These are phyloP conservation scores for Suhomyces choctaworum DNA, from an alignment of 1,139 yeast species.

Conservation along the genomic window DNA sequence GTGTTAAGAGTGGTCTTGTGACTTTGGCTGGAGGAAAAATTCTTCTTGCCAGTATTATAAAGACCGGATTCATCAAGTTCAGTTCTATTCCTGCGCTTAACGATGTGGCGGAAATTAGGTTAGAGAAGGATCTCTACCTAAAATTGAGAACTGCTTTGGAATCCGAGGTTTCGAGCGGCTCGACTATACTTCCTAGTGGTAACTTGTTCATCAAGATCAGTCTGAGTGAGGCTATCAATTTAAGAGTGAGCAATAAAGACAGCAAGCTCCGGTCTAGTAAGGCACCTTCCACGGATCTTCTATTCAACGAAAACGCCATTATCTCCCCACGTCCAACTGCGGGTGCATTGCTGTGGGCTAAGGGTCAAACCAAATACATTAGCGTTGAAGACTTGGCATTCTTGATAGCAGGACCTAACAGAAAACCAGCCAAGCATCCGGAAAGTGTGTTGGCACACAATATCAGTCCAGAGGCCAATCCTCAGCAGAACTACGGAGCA, in stretches of 20 bases:
- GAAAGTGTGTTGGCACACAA: slow-evolving; percentile 62
- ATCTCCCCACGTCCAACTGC: slow-evolving; percentile 82
- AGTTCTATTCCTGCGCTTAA: slow-evolving; percentile 40
- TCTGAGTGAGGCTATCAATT: slow-evolving; percentile 50
- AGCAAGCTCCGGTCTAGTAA: slow-evolving; percentile 28
- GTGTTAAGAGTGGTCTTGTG: slow-evolving; percentile 48
- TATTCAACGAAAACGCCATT: slow-evolving; percentile 59
- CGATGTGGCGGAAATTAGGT: slow-evolving; percentile 39
- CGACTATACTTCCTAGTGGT: slow-evolving; percentile 62
- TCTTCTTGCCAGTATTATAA: slow-evolving; percentile 37
- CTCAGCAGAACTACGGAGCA: slow-evolving; percentile 29
- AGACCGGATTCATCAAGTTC: slow-evolving; percentile 41
- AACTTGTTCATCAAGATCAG: slow-evolving; percentile 66
- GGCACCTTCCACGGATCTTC: slow-evolving; percentile 41
- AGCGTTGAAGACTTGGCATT: slow-evolving; percentile 57
- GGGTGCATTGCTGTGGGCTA: slow-evolving; percentile 83
- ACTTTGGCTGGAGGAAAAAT: slow-evolving; percentile 34
- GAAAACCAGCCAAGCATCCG: slow-evolving; percentile 52
- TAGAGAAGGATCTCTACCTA: slow-evolving; percentile 35
- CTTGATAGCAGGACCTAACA: slow-evolving; percentile 61
- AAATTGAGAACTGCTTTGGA: slow-evolving; percentile 26
- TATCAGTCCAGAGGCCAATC: slow-evolving; percentile 50
- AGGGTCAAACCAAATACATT: slow-evolving; percentile 63
- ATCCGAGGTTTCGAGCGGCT: slow-evolving; percentile 25
- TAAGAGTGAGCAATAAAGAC: slow-evolving; percentile 43